A percentile compares a stretch with the other conserved stretches of the same genome.
phyloP scores from a whole-genome alignment of 768 basidiomycete genomes.

The Lentinula aciculospora region DNA sequence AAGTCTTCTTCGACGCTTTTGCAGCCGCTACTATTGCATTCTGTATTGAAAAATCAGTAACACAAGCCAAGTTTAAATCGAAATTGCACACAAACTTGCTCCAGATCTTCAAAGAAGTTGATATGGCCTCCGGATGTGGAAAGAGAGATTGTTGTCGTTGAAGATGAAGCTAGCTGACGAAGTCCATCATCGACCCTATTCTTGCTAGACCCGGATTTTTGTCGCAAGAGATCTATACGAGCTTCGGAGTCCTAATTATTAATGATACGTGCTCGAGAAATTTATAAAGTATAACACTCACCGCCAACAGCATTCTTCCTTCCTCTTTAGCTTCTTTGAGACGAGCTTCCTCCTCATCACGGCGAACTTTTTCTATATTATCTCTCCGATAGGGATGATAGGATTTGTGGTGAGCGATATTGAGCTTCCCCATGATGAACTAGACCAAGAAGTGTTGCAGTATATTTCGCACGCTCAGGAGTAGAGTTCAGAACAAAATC shows the following conservation, averaged over 20 bases:
- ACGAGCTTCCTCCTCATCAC: constrained; percentile 76
- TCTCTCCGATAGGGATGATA: constrained; percentile 84
- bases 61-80: background rate
- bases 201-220: constrained; percentile 45
- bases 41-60: constrained; percentile 18
- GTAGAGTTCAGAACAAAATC: no score
- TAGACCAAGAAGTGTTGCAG: background rate
- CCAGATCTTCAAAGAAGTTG: constrained; percentile 81
- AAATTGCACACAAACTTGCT: constrained; percentile 37
- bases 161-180: background rate
- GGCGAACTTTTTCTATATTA: constrained; percentile 76
- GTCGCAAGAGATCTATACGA: constrained; percentile 57
- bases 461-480: background rate
- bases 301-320: constrained; percentile 66
- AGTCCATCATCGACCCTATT: constrained; percentile 27
- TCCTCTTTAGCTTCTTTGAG: constrained; percentile 64
- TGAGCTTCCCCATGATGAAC: constrained; percentile 68
- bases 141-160: constrained; percentile 12
- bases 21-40: constrained; percentile 40
- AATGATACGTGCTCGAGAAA: background rate
- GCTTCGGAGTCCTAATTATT: constrained; percentile 70
- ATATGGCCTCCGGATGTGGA: constrained; percentile 63
- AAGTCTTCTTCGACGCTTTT: constrained; percentile 42
- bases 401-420: constrained; percentile 89
- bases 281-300: constrained; percentile 27